A percentile compares a stretch with the other conserved stretches of the same genome.
These are phyloP conservation scores for Diaporthe longicolla DNA, from an alignment of 2,329 filamentous ascomycete genomes.

Conservation along the genomic window DNA sequence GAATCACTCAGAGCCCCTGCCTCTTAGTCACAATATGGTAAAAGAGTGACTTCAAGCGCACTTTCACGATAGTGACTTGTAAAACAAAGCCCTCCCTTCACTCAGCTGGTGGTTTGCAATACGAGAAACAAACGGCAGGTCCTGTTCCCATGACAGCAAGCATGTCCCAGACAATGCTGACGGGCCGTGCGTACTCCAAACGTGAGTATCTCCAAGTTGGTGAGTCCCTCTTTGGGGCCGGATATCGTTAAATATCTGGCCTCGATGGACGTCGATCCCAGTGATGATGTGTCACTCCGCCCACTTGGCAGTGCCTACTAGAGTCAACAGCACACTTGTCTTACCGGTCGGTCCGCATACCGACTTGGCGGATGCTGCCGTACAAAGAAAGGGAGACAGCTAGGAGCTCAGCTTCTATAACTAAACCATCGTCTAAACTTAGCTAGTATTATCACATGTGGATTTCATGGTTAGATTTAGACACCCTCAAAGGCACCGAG, in stretches of 20 bases:
- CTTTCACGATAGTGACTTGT: background rate
- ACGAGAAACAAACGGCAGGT: background rate
- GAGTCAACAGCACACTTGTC: slow-evolving; percentile 12
- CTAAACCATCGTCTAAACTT: background rate
- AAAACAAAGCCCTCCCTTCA: slow-evolving; percentile 8
- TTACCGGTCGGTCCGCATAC: slow-evolving; percentile 6
- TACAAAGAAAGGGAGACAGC: slow-evolving; percentile 21
- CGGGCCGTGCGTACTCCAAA: background rate
- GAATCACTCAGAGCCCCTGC: background rate
- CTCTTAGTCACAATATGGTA: background rate
- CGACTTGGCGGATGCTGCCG: slow-evolving; percentile 10
- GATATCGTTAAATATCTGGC: background rate
- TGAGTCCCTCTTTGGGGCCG: background rate
- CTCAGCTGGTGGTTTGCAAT: background rate
- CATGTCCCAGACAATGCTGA: slow-evolving; percentile 3
- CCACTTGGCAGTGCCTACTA: background rate
- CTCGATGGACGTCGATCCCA: background rate
- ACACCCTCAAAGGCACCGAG: background rate
- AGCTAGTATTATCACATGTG: background rate
- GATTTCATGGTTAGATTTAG: background rate
- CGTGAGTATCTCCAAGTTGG: background rate
- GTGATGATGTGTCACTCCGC: slow-evolving; percentile 13
- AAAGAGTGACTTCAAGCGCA: no score
- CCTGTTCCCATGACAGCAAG: background rate
- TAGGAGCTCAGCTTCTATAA: background rate